Evolutionary conservation across 2,329 filamentous ascomycete genomes (phyloP).

Genomic region (Arthrobotrys conoides): DNA sequence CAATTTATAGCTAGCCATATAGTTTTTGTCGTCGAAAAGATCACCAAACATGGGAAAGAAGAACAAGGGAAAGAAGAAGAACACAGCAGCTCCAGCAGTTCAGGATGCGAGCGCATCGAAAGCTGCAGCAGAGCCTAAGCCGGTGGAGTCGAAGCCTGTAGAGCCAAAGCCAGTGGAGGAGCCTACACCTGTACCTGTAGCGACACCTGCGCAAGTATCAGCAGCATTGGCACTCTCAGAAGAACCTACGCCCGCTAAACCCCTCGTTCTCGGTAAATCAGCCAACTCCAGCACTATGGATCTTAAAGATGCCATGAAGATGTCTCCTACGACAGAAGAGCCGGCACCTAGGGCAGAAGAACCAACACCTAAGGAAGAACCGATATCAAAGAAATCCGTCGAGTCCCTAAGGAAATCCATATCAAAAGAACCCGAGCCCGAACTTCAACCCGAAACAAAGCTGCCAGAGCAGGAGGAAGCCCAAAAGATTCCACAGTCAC

Average conservation of each 20-base stretch:
- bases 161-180: constrained; percentile 12
- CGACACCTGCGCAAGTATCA: not conserved
- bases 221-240: constrained; percentile 4
- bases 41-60: constrained; percentile 37
- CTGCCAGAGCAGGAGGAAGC: constrained; percentile 1
- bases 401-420: not conserved
- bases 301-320: constrained; percentile 45
- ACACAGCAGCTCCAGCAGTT: constrained; percentile 13
- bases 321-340: constrained; percentile 17
- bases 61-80: constrained; percentile 38
- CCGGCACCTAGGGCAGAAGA: not conserved
- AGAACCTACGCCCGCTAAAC: constrained; percentile 23
- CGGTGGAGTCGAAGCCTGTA: constrained; percentile 3
- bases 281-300: constrained; percentile 32
- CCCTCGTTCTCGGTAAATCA: constrained; percentile 11
- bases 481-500: not conserved
- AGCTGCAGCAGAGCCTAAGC: constrained; percentile 6
- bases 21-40: not conserved
- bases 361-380: not conserved
- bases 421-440: not conserved
- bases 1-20: not conserved
- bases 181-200: not conserved
- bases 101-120: constrained; percentile 13
- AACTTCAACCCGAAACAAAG: not conserved
- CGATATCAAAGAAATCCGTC: constrained; percentile 19